Evolutionary conservation across 495 filamentous ascomycete genomes (phyloP), one percentile per base, ranked within the genome.

Genomic region (Penicillium lividum): DNA sequence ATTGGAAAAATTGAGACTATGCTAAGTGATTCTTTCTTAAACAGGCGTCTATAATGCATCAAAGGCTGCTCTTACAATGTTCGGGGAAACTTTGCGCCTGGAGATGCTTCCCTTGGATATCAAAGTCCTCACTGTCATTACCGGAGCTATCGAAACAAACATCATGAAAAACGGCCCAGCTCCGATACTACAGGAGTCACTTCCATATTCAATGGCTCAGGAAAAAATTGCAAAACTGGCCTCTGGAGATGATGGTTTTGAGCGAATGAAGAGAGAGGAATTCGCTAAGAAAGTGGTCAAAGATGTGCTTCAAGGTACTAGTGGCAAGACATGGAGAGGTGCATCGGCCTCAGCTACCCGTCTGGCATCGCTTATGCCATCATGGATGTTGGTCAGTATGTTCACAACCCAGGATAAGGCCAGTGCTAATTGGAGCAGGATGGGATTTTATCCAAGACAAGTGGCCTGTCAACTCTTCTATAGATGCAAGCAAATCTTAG

Each of bases 121-220:
- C 30, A 52, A 57, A 9, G 72, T 76, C 42, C 27, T 81, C 69
- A 75, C 78, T 5, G 71, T 80, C 61, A 73, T 82, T 2, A 56
- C 51, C 5, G 62, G 62, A 16, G 38, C 51, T 3, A 47, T 62
- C n/a, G 53, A 30, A 18, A 61, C 62, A 10, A 61, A 59, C 34
- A 22, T 64, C 1, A 38, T 59, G 27, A 34, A 16, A 7, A 51
- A 51, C 30, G 8, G 30, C 15, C 15, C 28, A 10, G 48, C 29
- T 7, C 27, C 27, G 15, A 11, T 7, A 0, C 30, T 51, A 6
- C 28, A 31, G 2, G 13, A 15, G 15, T 31, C 28, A 4, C 15
- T 34, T 9, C 30, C 30, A 11, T 51, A 34, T 9, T n/a, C 5
- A 5, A 34, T 15, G 18, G 28, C 48, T 11, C 30, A n/a, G 27